These are phyloP conservation scores for Artemisia argyi DNA, from an alignment of 129 eudicot genomes.

Conservation along the genomic window DNA sequence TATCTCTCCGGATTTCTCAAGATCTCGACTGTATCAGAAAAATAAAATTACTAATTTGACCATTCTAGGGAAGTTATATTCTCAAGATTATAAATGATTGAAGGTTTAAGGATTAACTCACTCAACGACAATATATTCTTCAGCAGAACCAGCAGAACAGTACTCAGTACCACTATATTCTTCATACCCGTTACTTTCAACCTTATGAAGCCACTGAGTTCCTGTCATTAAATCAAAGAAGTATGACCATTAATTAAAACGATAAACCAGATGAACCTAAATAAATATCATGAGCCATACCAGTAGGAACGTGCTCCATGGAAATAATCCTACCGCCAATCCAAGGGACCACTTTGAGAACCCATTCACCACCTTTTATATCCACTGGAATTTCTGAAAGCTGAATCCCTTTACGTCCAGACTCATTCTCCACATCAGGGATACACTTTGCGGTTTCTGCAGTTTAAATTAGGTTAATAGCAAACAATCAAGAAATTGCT, in stretches of 20 bases:
- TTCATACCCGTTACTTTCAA: constrained; percentile 86
- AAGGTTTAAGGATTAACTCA: constrained; percentile 42
- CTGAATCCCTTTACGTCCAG: constrained; percentile 68
- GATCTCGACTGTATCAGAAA: constrained; percentile 55
- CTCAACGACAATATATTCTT: constrained; percentile 75
- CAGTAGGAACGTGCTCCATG: constrained; percentile 85
- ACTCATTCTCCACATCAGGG: constrained; percentile 56
- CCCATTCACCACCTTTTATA: constrained; percentile 76
- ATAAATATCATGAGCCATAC: constrained; percentile 22
- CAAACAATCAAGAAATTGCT: neutral
- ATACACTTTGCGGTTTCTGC: constrained; percentile 72
- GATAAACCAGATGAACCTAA: neutral
- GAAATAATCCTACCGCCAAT: constrained; percentile 89
- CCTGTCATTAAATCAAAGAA: constrained; percentile 41
- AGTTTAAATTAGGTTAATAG: constrained; percentile 9
- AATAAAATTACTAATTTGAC: neutral
- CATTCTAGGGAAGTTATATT: neutral
- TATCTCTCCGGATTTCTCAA: constrained; percentile 83
- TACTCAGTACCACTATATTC: constrained; percentile 81
- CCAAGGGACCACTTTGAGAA: constrained; percentile 89
- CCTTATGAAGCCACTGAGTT: constrained; percentile 98
- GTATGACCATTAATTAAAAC: neutral
- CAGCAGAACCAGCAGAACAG: constrained; percentile 90
- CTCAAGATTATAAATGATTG: neutral
- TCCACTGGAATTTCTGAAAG: constrained; percentile 71